Conservation (phyloP, 2,329 filamentous ascomycete species). For the Exophiala dermatitidis region DNA sequence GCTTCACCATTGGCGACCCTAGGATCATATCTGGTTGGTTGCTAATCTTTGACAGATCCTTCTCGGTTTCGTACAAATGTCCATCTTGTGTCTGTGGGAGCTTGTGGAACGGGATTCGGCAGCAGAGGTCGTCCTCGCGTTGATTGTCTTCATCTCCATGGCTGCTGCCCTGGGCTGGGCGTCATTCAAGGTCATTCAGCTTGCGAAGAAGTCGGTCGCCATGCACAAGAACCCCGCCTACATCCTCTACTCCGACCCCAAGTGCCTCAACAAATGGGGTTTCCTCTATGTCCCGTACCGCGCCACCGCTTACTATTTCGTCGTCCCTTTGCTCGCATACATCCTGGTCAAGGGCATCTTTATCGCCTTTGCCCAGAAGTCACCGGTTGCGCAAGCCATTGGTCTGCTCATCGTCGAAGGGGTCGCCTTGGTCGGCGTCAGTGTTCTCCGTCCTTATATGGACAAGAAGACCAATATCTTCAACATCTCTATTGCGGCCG, state of each 20-base stretch:
- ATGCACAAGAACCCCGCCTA: constrained; percentile 97
- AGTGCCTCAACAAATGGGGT: constrained; percentile 92
- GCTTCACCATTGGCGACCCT: constrained; percentile 9
- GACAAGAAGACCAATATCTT: constrained; percentile 97
- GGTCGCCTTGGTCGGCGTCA: constrained; percentile 65
- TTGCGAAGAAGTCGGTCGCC: constrained; percentile 77
- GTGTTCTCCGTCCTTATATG: constrained; percentile 89
- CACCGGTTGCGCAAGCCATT: constrained; percentile 67
- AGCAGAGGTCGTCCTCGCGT: constrained; percentile 76
- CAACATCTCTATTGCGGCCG: constrained; percentile 82
- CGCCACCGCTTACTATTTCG: constrained; percentile 91
- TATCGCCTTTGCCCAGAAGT: constrained; percentile 69
- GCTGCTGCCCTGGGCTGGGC: constrained; percentile 74
- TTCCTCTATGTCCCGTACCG: constrained; percentile 97
- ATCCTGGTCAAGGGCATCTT: constrained; percentile 84
- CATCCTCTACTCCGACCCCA: constrained; percentile 92
- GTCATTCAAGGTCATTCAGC: constrained; percentile 77
- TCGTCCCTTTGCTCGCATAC: constrained; percentile 71
- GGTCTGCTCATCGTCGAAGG: constrained; percentile 78
- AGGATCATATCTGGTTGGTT: not conserved
- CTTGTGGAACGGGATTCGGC: constrained; percentile 78
- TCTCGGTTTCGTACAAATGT: constrained; percentile 87
- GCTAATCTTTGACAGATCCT: constrained; percentile 47
- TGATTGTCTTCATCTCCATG: constrained; percentile 83
- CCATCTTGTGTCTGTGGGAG: constrained; percentile 87